Evolutionary conservation across 495 filamentous ascomycete genomes (phyloP), one percentile per base, ranked within the genome.

Genomic region (Cenococcum geophilum): DNA sequence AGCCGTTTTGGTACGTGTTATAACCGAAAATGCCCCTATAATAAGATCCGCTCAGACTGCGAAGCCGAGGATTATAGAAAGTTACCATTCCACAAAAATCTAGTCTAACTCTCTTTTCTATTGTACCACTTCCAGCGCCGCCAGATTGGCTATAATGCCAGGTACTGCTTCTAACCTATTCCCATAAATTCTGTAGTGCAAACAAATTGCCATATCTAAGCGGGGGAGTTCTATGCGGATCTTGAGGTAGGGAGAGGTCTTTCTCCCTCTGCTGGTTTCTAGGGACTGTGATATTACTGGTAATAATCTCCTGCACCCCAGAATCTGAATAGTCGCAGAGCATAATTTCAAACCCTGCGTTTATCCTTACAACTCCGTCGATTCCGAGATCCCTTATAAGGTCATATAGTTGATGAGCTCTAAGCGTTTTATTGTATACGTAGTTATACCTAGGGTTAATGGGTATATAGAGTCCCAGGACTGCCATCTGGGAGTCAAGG

Each of bases 261-360:
- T 55, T 32, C 34, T 55, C 52, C 34, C 52, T 47, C 20, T 47
- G 16, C 42, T 47, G 27, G 10, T 47, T 47, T n/a, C 10, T 9
- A 4, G 42, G 42, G 5, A 55, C 52, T 12, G 52, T 55, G 10
- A 55, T 32, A 55, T 55, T 55, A 35, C 52, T 55, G 11, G 52
- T 27, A 35, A 27, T 27, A 8, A 55, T 21, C 11, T 34, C 22
- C 52, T 9, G n/a, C 14, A 55, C 52, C 2, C 52, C 52, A 2
- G 52, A 21, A 10, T 10, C 20, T 18, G 34, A 1, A 35, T 27
- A 35, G 18, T 55, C 34, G 34, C 52, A 55, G 23, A 55, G 34
- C 52, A 55, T 55, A 32, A 55, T 21, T 35, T 55, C 52, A 35
- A 55, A 55, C 18, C 52, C 52, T 32, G 52, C 52, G 34, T 55